phyloP scores from a whole-genome alignment of 164 flowering plant species.

The Piper betle region DNA sequence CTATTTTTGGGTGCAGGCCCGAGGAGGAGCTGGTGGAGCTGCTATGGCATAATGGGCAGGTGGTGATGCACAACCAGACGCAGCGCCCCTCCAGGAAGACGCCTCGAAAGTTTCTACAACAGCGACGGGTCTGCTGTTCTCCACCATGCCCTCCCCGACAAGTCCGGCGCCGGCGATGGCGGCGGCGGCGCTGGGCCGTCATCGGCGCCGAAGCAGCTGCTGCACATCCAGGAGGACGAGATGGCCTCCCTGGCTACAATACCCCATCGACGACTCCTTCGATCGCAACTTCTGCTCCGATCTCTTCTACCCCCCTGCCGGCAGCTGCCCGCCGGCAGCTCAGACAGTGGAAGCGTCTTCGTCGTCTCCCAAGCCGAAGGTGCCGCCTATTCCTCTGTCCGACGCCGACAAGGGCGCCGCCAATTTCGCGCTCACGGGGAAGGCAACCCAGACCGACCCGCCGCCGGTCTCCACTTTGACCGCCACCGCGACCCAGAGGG shows the following conservation, averaged over 20 bases:
- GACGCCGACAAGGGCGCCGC: slow-evolving; percentile 3
- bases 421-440: slow-evolving; percentile 26
- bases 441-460: slow-evolving; percentile 10
- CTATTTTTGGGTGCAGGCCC: not conserved
- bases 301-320: slow-evolving; percentile 11
- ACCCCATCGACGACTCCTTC: slow-evolving; percentile 39
- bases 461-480: slow-evolving; percentile 13
- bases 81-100: slow-evolving; percentile 27
- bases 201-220: slow-evolving; percentile 15
- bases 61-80: slow-evolving; percentile 51
- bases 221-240: slow-evolving; percentile 84
- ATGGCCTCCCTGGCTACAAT: slow-evolving; percentile 92
- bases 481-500: slow-evolving; percentile 1
- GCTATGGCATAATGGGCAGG: slow-evolving; percentile 74
- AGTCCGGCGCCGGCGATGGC: not conserved
- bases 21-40: slow-evolving; percentile 67
- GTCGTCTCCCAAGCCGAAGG: too few relatives aligned
- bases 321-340: not conserved
- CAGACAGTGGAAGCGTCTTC: not conserved
- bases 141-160: slow-evolving; percentile 4
- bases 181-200: slow-evolving; percentile 12
- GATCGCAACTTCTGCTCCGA: slow-evolving; percentile 36
- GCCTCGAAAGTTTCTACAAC: slow-evolving; percentile 5
- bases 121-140: slow-evolving; percentile 9
- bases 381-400: not conserved